Percentiles rank a stretch among this genome's conserved stretches.
Evolutionary conservation across 2,329 filamentous ascomycete genomes (phyloP).

Genomic region (Apiospora arundinis): DNA sequence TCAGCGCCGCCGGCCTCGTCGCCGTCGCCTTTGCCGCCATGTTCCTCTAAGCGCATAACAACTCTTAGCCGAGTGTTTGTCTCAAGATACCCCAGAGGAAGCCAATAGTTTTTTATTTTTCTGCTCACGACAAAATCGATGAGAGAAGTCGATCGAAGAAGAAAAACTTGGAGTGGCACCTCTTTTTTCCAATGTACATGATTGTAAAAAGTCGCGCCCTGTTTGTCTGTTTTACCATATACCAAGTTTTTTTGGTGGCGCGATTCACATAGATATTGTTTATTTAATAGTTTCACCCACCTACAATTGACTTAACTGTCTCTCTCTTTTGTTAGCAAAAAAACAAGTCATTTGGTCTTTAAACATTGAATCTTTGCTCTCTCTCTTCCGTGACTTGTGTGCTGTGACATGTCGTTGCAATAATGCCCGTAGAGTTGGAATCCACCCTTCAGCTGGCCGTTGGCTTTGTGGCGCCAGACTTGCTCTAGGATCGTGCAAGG

Average conservation of each 20-base stretch:
- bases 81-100: slow-evolving; percentile 17
- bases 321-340: slow-evolving; percentile 12
- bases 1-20: slow-evolving; percentile 16
- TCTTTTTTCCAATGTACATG: slow-evolving; percentile 14
- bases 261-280: slow-evolving; percentile 12
- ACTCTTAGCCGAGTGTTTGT: background rate
- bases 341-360: background rate
- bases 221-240: background rate
- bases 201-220: slow-evolving; percentile 4
- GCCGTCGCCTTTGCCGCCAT: slow-evolving; percentile 16
- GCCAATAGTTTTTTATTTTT: background rate
- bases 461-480: background rate
- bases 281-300: slow-evolving; percentile 20
- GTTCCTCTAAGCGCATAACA: slow-evolving; percentile 18
- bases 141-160: slow-evolving; percentile 7
- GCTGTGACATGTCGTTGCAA: background rate
- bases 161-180: background rate
- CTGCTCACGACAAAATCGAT: background rate
- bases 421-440: background rate
- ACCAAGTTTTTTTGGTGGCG: slow-evolving; percentile 14
- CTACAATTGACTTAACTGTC: slow-evolving; percentile 5
- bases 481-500: background rate
- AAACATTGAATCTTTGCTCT: background rate
- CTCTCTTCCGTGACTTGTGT: background rate
- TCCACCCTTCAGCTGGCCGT: background rate